These are phyloP conservation scores for Trichoderma brevicompactum DNA, from an alignment of 2,329 filamentous ascomycete genomes.

Conservation along the genomic window DNA sequence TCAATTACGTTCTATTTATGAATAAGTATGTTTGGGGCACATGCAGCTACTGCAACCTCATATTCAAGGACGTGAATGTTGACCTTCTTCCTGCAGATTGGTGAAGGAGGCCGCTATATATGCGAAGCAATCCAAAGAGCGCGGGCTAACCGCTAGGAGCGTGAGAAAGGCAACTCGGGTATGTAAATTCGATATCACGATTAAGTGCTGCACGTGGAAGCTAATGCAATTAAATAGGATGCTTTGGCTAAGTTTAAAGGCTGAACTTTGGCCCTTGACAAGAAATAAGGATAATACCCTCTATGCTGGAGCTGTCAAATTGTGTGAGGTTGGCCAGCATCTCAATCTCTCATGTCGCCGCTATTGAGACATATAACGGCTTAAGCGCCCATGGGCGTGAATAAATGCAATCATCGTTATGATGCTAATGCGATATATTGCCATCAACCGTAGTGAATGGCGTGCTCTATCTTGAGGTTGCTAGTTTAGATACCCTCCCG, in stretches of 20 bases:
- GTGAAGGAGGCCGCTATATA: conserved; percentile 80
- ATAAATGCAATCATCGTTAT: neutral
- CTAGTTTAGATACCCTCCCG: neutral
- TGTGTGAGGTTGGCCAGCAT: neutral
- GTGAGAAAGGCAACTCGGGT: conserved; percentile 79
- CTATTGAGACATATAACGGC: too few relatives aligned
- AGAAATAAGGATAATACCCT: neutral
- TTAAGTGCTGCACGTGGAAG: neutral
- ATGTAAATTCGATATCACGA: conserved; percentile 38
- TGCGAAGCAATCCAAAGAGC: conserved; percentile 74
- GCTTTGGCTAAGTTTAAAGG: conserved; percentile 71
- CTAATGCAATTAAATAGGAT: conserved; percentile 50
- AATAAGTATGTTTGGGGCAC: conserved; percentile 53
- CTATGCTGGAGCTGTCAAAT: neutral
- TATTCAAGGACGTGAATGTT: neutral
- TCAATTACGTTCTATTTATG: conserved; percentile 85
- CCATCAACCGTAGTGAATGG: neutral
- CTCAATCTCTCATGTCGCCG: too few relatives aligned
- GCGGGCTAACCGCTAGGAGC: conserved; percentile 72
- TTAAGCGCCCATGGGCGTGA: neutral
- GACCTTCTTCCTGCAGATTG: conserved; percentile 54
- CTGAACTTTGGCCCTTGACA: conserved; percentile 44
- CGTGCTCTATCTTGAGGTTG: neutral
- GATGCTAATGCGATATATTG: neutral
- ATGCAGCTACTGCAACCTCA: neutral